Conservation (phyloP, 148 eudicot genomes). For the Cornus suecica region DNA sequence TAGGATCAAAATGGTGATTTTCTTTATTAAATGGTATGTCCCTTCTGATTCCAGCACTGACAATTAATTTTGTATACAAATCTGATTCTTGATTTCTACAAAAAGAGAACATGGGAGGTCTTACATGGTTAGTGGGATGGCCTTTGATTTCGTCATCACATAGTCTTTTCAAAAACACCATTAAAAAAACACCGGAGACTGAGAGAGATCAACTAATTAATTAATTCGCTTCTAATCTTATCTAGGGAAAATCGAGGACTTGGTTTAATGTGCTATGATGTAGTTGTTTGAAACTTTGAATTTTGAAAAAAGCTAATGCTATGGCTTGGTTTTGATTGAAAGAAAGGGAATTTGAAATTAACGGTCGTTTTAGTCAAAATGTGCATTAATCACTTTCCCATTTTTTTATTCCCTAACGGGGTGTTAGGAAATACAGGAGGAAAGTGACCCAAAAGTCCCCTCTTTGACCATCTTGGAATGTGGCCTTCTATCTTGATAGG, state of each 20-base stretch:
- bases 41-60: constrained; percentile 19
- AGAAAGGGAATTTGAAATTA: background rate
- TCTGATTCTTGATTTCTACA: constrained; percentile 13
- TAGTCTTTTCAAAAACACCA: background rate
- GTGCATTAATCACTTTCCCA: background rate
- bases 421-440: background rate
- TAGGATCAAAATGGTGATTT: background rate
- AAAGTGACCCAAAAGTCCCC: background rate
- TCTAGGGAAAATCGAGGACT: constrained; percentile 8
- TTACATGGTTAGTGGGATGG: constrained; percentile 4
- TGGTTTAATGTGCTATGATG: background rate
- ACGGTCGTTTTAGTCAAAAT: constrained; percentile 10
- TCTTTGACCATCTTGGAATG: constrained; percentile 10
- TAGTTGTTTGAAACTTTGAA: constrained; percentile 18
- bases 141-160: constrained; percentile 9
- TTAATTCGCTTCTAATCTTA: background rate
- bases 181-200: background rate
- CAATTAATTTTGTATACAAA: background rate
- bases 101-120: constrained; percentile 11
- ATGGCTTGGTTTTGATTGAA: background rate
- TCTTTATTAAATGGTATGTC: constrained; percentile 15
- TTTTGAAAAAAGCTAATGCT: constrained; percentile 16
- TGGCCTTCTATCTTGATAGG: background rate
- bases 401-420: background rate
- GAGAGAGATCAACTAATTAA: background rate